phyloP scores from a whole-genome alignment of 192 early-diverging fungal genomes.

The Anaeromyces robustus region DNA sequence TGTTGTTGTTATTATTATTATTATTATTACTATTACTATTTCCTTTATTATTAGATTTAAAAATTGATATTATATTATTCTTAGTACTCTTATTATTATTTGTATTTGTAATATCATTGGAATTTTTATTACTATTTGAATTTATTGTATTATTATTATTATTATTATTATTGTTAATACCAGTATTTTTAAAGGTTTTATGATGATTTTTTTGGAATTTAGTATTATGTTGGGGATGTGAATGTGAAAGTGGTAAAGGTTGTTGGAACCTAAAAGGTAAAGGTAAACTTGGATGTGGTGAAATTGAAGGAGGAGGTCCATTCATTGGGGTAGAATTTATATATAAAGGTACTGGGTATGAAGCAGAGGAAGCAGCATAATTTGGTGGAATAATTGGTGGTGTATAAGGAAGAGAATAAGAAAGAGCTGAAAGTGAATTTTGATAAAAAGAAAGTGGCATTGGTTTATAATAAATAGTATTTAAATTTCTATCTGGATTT shows the following conservation, averaged over 20 bases:
- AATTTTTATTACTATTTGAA: background rate
- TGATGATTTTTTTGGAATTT: background rate
- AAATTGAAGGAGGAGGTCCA: background rate
- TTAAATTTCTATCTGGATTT: background rate
- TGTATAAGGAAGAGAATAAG: background rate
- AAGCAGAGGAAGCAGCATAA: background rate
- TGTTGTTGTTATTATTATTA: too few relatives aligned
- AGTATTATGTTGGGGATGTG: background rate
- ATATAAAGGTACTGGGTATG: background rate
- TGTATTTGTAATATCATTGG: background rate
- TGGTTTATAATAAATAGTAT: background rate
- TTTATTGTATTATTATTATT: too few relatives aligned
- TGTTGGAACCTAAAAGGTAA: background rate
- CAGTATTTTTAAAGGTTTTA: background rate
- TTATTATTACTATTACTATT: too few relatives aligned
- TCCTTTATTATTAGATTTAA: too few relatives aligned
- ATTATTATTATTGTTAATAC: too few relatives aligned
- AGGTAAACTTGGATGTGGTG: background rate
- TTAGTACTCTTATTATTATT: too few relatives aligned
- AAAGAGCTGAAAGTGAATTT: background rate
- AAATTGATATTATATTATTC: too few relatives aligned
- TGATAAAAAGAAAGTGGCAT: background rate
- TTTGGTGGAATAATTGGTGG: background rate
- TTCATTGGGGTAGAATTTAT: background rate
- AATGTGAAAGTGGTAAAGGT: background rate